phyloP scores from a whole-genome alignment of 495 filamentous ascomycete species.

The Tuber brumale region DNA sequence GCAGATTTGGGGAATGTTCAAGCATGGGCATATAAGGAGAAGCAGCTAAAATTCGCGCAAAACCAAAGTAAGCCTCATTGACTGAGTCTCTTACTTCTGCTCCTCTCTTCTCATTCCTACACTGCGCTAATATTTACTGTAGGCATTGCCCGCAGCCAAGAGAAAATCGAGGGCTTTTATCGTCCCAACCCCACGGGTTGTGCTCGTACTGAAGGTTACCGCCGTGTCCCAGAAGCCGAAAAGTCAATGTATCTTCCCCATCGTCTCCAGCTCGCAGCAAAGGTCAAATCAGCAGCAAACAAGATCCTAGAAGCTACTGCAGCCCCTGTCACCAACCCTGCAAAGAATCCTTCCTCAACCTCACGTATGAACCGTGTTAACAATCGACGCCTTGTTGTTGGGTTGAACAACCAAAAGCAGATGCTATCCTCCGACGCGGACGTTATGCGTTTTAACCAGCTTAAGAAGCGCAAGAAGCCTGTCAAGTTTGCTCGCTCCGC shows the following conservation, averaged over 20 bases:
- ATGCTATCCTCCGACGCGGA: slow-evolving; percentile 78
- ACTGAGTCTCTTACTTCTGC: slow-evolving; percentile 22
- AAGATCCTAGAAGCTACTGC: slow-evolving; percentile 44
- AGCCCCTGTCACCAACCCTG: slow-evolving; percentile 24
- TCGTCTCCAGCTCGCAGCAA: slow-evolving; percentile 82
- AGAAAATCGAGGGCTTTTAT: slow-evolving; percentile 79
- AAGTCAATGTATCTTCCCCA: slow-evolving; percentile 98
- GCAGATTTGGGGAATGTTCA: slow-evolving; percentile 59
- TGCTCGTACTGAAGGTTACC: slow-evolving; percentile 85
- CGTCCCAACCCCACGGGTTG: slow-evolving; percentile 75
- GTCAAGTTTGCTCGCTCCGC: slow-evolving; percentile 96
- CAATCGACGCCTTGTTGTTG: slow-evolving; percentile 85
- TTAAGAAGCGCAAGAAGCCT: slow-evolving; percentile 98
- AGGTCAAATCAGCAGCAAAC: slow-evolving; percentile 68
- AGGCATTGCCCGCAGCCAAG: slow-evolving; percentile 51
- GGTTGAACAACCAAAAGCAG: slow-evolving; percentile 89
- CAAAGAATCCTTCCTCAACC: slow-evolving; percentile 45
- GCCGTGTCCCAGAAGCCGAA: slow-evolving; percentile 89
- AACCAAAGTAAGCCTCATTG: slow-evolving; percentile 37
- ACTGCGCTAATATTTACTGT: slow-evolving; percentile 14
- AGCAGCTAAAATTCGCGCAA: slow-evolving; percentile 71
- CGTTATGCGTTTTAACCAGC: slow-evolving; percentile 92
- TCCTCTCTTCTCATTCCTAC: slow-evolving; percentile 20
- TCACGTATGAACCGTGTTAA: slow-evolving; percentile 90
- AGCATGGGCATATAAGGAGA: slow-evolving; percentile 84